These are phyloP conservation scores for Botrytis elliptica DNA, from an alignment of 2,329 filamentous ascomycete genomes.

Conservation along the genomic window DNA sequence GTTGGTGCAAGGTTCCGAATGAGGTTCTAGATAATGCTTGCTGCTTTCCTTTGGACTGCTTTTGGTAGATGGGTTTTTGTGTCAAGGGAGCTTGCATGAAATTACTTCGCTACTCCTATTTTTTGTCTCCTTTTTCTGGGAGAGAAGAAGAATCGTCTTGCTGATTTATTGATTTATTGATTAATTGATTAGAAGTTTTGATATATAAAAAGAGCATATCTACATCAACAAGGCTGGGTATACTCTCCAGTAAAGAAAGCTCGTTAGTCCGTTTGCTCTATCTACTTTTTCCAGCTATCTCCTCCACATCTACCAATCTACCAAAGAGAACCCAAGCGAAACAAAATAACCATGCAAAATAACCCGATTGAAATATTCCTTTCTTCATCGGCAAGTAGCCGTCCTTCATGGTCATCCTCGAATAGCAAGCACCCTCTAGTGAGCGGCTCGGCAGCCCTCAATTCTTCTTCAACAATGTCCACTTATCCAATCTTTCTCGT, in stretches of 20 bases:
- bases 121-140: neutral
- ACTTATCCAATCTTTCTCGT: neutral
- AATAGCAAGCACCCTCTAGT: neutral
- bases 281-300: neutral
- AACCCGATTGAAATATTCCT: neutral
- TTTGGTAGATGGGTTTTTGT: conserved; percentile 10
- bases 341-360: neutral
- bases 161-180: neutral
- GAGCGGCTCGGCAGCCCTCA: neutral
- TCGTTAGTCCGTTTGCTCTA: neutral
- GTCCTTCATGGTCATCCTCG: neutral
- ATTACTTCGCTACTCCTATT: neutral
- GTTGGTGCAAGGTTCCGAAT: conserved; percentile 26
- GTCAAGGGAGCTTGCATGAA: neutral
- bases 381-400: conserved; percentile 13
- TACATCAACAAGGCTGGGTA: neutral
- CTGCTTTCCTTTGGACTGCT: neutral
- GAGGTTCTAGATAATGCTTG: conserved; percentile 21
- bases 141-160: neutral
- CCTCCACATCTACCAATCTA: neutral
- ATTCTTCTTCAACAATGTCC: neutral
- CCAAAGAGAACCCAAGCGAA: neutral
- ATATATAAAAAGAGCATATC: neutral
- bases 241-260: neutral
- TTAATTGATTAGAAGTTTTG: no score